These are phyloP conservation scores for Halophytophthora batemanensis DNA, from an alignment of 352 stramenopile genomes.

Conservation along the genomic window DNA sequence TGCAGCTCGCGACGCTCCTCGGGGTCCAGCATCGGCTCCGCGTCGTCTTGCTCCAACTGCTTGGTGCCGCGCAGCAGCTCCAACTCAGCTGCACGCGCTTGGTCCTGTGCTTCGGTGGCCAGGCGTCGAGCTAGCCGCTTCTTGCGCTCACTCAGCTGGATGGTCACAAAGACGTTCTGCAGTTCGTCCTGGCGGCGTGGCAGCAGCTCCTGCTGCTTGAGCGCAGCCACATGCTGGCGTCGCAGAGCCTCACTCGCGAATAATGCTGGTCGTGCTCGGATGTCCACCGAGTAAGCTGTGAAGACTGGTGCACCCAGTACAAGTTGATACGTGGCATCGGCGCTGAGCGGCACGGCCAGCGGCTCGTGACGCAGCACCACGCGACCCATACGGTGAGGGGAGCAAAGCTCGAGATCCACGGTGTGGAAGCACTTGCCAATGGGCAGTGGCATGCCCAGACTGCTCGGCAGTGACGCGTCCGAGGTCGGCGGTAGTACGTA, in stretches of 20 bases:
- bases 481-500: constrained; percentile 47
- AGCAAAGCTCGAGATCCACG: constrained; percentile 58
- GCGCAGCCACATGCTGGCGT: constrained; percentile 43
- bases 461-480: constrained; percentile 5
- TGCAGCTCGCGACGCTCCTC: constrained; percentile 46
- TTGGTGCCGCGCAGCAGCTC: constrained; percentile 46
- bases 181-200: constrained; percentile 56
- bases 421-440: constrained; percentile 57
- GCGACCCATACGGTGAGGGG: constrained; percentile 60
- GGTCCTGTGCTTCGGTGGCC: constrained; percentile 46
- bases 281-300: constrained; percentile 66
- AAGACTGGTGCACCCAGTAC: constrained; percentile 68
- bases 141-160: constrained; percentile 68
- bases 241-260: constrained; percentile 49
- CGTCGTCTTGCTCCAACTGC: constrained; percentile 50
- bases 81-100: constrained; percentile 39
- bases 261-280: constrained; percentile 40
- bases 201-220: constrained; percentile 69
- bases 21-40: constrained; percentile 24
- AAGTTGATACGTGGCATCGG: constrained; percentile 62
- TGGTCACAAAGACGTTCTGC: constrained; percentile 64
- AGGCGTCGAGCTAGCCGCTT: constrained; percentile 49
- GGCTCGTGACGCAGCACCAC: constrained; percentile 69
- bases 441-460: constrained; percentile 24
- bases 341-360: constrained; percentile 38